phyloP scores from a whole-genome alignment of 176 grass and related monocot genomes.

The Oropetium thomaeum region DNA sequence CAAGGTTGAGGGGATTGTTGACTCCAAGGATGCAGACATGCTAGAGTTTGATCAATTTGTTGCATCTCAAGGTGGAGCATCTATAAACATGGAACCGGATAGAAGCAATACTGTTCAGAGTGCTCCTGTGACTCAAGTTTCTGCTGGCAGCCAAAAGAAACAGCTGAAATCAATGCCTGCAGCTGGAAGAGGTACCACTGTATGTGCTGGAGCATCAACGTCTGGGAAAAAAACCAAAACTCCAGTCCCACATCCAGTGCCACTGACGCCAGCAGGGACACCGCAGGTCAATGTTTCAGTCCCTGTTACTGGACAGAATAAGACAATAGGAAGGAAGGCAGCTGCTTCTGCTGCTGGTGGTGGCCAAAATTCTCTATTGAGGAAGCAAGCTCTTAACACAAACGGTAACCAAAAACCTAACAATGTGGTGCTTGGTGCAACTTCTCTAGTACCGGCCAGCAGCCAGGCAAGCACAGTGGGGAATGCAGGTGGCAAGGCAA shows the following conservation, averaged over 20 bases:
- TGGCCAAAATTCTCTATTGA: slow-evolving; percentile 25
- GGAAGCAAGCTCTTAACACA: background rate
- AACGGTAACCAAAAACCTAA: slow-evolving; percentile 12
- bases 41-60: slow-evolving; percentile 59
- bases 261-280: background rate
- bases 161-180: background rate
- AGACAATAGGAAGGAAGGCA: slow-evolving; percentile 22
- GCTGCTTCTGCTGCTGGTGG: background rate
- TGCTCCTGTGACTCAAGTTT: slow-evolving; percentile 26
- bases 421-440: background rate
- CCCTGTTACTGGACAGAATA: slow-evolving; percentile 23
- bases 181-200: slow-evolving; percentile 6
- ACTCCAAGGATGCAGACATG: slow-evolving; percentile 52
- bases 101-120: slow-evolving; percentile 14
- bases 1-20: background rate
- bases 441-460: background rate
- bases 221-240: slow-evolving; percentile 24
- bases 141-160: slow-evolving; percentile 14
- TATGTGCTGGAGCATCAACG: slow-evolving; percentile 16
- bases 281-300: slow-evolving; percentile 9
- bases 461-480: background rate
- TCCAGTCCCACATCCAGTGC: background rate
- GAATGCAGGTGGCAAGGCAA: background rate
- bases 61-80: slow-evolving; percentile 41
- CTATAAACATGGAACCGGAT: slow-evolving; percentile 29